phyloP scores from a whole-genome alignment of 2,329 filamentous ascomycete species.

The Botrytis fragariae region DNA sequence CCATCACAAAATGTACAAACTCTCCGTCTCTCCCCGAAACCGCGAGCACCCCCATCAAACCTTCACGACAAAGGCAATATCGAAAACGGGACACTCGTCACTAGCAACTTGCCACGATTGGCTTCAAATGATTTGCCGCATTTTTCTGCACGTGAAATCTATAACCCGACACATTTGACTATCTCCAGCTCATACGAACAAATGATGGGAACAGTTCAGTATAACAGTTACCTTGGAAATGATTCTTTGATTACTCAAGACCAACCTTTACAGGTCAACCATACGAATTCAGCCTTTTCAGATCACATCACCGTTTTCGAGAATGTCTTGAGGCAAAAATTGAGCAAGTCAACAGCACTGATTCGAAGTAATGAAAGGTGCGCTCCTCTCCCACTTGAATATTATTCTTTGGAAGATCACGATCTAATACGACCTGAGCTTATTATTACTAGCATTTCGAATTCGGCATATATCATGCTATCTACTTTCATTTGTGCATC shows the following conservation, averaged over 20 bases:
- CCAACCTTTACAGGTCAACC: not conserved
- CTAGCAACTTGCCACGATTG: not conserved
- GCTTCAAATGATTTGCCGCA: slow-evolving; percentile 12
- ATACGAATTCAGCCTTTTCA: slow-evolving; percentile 7
- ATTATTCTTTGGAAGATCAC: not conserved
- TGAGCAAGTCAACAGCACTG: not conserved
- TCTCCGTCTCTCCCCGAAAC: slow-evolving; percentile 2
- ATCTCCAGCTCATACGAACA: slow-evolving; percentile 12
- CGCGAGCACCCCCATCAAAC: not conserved
- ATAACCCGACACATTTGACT: not conserved
- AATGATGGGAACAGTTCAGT: slow-evolving; percentile 10
- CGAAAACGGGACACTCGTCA: not conserved
- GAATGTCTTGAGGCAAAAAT: slow-evolving; percentile 8
- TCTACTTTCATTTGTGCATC: slow-evolving; percentile 11
- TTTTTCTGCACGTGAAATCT: not conserved
- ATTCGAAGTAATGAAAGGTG: slow-evolving; percentile 11
- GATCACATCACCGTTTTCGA: slow-evolving; percentile 15
- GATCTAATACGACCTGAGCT: not conserved
- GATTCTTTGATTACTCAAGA: not conserved
- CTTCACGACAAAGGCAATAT: not conserved
- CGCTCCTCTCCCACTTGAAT: not conserved
- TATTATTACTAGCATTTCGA: slow-evolving; percentile 3
- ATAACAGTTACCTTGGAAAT: slow-evolving; percentile 9
- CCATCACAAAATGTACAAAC: not conserved
- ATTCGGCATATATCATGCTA: slow-evolving; percentile 16